Evolutionary conservation across 306 rosid genomes (phyloP), one percentile per base, ranked within the genome.

Genomic region (Rosa chinensis): DNA sequence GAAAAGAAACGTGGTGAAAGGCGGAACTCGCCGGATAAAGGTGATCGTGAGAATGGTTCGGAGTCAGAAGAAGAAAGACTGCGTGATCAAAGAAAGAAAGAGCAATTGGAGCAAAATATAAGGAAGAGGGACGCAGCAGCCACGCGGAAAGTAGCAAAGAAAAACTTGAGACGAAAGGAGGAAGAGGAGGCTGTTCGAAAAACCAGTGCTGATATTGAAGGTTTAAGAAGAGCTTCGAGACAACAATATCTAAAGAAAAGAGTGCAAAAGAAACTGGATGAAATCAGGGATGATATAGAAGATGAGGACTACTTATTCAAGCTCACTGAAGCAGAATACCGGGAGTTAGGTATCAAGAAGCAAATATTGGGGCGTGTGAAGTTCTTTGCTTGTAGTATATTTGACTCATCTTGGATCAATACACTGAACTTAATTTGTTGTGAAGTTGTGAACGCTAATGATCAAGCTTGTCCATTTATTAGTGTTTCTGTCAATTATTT

Each of bases 231-330:
- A 86, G 82, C 83, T 81, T 92, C 98, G 75, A 88, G 97, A 83
- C 97, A 85, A 79, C 94, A 92, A 72, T 94, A 94, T 82, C 84
- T 92, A 72, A 94, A 92, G 86, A 90, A 92, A 87, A 89, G 96
- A 84, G 96, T 87, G 88, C 85, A 86, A 79, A 94, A 94, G 89
- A 92, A 92, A 81, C 66, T 92, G 71, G 92, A 89, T 61, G 97
- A 92, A 77, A 85, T 94, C 76, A 85, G 91, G 93, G 98, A 90
- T 78, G 97, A 92, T 66, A 88, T 94, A 81, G 96, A 92, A 89
- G 98, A 94, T 59, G 97, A 92, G 47, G 92, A 88, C 66, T 92
- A 90, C 86, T 32, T 32, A 32, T 1, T 85, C 92, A 87, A 88
- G 90, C 88, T 94, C 75, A 79, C 93, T 4, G 97, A 92, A 80